Evolutionary conservation across 2,329 filamentous ascomycete genomes (phyloP).

Genomic region (Tolypocladium inflatum): DNA sequence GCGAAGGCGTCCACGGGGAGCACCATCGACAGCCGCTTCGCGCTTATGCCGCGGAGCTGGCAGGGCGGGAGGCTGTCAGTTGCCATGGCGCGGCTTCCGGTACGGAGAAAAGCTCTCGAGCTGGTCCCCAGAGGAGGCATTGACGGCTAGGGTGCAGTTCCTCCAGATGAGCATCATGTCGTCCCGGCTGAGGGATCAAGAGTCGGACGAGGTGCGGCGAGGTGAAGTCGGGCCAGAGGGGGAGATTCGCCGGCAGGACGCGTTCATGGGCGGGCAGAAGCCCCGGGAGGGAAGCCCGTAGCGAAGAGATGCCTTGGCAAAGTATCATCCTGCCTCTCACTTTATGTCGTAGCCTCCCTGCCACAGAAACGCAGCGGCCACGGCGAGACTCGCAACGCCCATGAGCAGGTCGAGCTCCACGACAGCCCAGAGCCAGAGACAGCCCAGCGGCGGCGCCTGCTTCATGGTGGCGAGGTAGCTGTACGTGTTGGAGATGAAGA

Average conservation of each 20-base stretch:
- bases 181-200: constrained; percentile 27
- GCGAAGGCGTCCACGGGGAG: constrained; percentile 11
- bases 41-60: constrained; percentile 26
- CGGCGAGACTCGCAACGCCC: constrained; percentile 46
- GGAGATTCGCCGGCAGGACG: constrained; percentile 4
- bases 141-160: constrained; percentile 35
- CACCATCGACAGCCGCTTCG: constrained; percentile 21
- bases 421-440: constrained; percentile 87
- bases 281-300: neutral
- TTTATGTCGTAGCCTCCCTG: constrained; percentile 38
- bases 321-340: constrained; percentile 1
- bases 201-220: constrained; percentile 21
- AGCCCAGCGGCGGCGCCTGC: constrained; percentile 77
- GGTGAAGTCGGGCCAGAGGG: constrained; percentile 10
- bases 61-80: constrained; percentile 25
- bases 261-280: neutral
- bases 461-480: constrained; percentile 89
- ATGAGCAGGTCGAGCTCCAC: constrained; percentile 70
- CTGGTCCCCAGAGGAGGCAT: constrained; percentile 34
- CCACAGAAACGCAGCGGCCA: constrained; percentile 36
- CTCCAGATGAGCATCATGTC: constrained; percentile 39
- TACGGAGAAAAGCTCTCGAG: constrained; percentile 33
- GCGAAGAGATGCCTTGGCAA: constrained; percentile 3
- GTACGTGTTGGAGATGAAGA: constrained; percentile 69
- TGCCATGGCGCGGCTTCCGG: constrained; percentile 34